Conservation (phyloP, 371 early-diverging fungal genomes). For the Mortierella sp. region DNA sequence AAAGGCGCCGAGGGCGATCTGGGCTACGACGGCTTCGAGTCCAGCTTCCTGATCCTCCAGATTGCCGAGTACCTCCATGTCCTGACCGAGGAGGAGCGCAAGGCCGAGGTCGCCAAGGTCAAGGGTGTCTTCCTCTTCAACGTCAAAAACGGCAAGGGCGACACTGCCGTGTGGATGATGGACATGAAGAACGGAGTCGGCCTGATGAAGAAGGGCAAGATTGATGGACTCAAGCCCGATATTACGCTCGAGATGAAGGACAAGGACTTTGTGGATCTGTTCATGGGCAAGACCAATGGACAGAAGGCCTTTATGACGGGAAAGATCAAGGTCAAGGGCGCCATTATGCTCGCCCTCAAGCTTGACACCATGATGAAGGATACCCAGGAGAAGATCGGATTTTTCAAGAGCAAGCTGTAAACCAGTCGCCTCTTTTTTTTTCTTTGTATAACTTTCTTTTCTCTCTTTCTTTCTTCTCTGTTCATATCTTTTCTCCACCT, state of each 20-base stretch:
- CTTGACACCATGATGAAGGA: slow-evolving; percentile 65
- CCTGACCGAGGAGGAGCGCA: slow-evolving; percentile 51
- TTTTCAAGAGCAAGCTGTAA: slow-evolving; percentile 54
- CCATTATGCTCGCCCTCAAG: slow-evolving; percentile 82
- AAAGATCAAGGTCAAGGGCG: slow-evolving; percentile 90
- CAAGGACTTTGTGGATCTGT: slow-evolving; percentile 88
- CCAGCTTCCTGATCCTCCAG: slow-evolving; percentile 52
- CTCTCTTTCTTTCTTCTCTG: neutral
- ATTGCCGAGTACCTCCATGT: slow-evolving; percentile 50
- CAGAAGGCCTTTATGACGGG: slow-evolving; percentile 90
- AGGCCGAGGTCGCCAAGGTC: slow-evolving; percentile 65
- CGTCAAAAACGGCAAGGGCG: slow-evolving; percentile 75
- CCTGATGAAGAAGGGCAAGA: slow-evolving; percentile 71
- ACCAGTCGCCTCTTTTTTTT: neutral
- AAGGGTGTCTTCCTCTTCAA: slow-evolving; percentile 91
- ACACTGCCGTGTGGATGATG: slow-evolving; percentile 81
- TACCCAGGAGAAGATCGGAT: slow-evolving; percentile 56
- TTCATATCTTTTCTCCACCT: neutral
- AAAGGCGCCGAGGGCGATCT: slow-evolving; percentile 50
- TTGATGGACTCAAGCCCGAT: slow-evolving; percentile 74
- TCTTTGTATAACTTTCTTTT: neutral
- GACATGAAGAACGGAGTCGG: slow-evolving; percentile 81
- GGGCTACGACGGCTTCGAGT: slow-evolving; percentile 56
- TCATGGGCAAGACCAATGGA: slow-evolving; percentile 85
- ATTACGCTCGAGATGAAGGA: slow-evolving; percentile 76